Evolutionary conservation across 2,329 filamentous ascomycete species (phyloP), one percentile per base, ranked within the genome.

Genomic region (Curvularia spicifera): DNA sequence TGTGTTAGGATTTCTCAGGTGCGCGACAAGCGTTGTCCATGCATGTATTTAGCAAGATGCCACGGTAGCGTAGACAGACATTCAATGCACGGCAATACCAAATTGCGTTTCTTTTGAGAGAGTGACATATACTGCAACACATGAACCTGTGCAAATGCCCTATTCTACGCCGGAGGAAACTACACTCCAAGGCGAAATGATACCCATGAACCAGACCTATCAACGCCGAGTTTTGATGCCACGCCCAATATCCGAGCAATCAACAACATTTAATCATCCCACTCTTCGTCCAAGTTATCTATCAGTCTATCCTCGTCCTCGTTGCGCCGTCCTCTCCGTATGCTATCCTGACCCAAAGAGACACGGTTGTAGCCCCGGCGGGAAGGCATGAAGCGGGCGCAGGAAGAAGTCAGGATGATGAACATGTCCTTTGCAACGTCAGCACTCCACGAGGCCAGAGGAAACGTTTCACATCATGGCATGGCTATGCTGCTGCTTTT

Each of bases 201-300:
- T 40, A 29, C 28, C 33, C 22, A n/a, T 56, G 35, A 33, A 33
- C 20, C 53, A 45, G 58, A 22, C 42, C 56, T 46, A 51, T 35
- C 8, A 58, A 59, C 51, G 52, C 57, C 57, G 18, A 42, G 28
- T 47, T 46, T 20, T 54, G 51, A 44, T 51, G 33, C 42, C 45
- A 50, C 29, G 22, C 28, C 35, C 9, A 39, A 29, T 39, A 40
- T n/a, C 10, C 13, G 42, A 24, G 20, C 42, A 26, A 28, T 10
- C 20, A 18, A 28, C 12, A 31, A 8, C 28, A 20, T 53, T 55
- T 66, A 83, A 65, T 97, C 93, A 68, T 97, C 93, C 94, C 94
- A 98, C 75, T 97, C 93, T 76, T 98, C 94, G 71, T 98, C 95
- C 59, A 97, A 82, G 77, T 97, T 92, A 76, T 98, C 94, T 75